Evolutionary conservation across 441 rosid genomes (phyloP).

Genomic region (Metrosideros polymorpha): DNA sequence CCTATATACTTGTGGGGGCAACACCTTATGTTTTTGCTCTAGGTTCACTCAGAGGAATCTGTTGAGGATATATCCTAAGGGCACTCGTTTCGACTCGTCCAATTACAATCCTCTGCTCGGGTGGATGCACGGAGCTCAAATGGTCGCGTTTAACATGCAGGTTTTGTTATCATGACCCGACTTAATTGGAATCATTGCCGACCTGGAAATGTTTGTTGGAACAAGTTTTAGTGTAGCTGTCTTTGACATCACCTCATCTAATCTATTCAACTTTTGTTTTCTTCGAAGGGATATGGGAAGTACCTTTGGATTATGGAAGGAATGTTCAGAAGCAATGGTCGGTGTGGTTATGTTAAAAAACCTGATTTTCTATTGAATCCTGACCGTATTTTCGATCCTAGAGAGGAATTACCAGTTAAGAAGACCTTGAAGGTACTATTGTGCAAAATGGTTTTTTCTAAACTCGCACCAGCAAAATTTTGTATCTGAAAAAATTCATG

Average conservation of each 20-base stretch:
- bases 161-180: background rate
- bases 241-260: background rate
- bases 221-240: background rate
- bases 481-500: background rate
- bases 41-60: conserved; percentile 7
- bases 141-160: conserved; percentile 13
- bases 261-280: background rate
- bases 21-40: background rate
- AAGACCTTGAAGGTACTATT: conserved; percentile 31
- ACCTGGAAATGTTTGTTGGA: background rate
- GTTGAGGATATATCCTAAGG: conserved; percentile 4
- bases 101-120: conserved; percentile 4
- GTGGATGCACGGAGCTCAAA: conserved; percentile 11
- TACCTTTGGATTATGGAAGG: conserved; percentile 67
- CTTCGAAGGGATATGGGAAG: conserved; percentile 39
- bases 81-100: background rate
- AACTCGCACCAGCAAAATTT: background rate
- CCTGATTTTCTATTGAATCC: conserved; percentile 37
- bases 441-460: background rate
- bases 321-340: conserved; percentile 68
- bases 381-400: conserved; percentile 32
- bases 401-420: conserved; percentile 7
- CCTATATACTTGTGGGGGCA: background rate
- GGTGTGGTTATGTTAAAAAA: conserved; percentile 64
- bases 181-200: background rate